These are phyloP conservation scores for Mallotus japonicus DNA, from an alignment of 441 rosid species.

Conservation along the genomic window DNA sequence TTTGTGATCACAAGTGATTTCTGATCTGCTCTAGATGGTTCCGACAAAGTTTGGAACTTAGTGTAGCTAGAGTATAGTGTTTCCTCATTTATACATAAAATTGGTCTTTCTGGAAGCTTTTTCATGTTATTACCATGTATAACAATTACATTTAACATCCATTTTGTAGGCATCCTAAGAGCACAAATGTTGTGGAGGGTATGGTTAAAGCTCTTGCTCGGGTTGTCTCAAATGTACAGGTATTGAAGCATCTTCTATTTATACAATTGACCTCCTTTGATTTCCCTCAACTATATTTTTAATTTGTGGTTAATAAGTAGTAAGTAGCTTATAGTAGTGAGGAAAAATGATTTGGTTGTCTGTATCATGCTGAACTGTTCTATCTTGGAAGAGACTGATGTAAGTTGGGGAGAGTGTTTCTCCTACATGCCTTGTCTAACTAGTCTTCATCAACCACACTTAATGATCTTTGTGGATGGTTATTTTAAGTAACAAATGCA, in stretches of 20 bases:
- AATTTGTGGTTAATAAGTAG: background rate
- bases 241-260: conserved; percentile 22
- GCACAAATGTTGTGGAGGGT: conserved; percentile 96
- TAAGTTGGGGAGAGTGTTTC: background rate
- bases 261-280: background rate
- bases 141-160: conserved; percentile 26
- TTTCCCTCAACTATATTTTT: conserved; percentile 9
- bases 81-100: background rate
- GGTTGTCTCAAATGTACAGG: conserved; percentile 97
- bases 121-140: conserved; percentile 13
- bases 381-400: conserved; percentile 18
- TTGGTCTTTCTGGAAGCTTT: background rate
- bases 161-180: conserved; percentile 81
- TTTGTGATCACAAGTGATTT: background rate
- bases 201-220: conserved; percentile 99
- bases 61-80: background rate
- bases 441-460: background rate
- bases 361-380: conserved; percentile 19
- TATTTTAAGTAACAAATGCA: background rate
- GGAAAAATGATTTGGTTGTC: conserved; percentile 21
- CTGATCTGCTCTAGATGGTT: background rate
- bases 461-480: conserved; percentile 6
- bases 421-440: background rate
- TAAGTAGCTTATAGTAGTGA: conserved; percentile 4
- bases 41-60: background rate